Base-by-base conservation (phyloP, 768 basidiomycete species). In the Boletus edulis region DNA sequence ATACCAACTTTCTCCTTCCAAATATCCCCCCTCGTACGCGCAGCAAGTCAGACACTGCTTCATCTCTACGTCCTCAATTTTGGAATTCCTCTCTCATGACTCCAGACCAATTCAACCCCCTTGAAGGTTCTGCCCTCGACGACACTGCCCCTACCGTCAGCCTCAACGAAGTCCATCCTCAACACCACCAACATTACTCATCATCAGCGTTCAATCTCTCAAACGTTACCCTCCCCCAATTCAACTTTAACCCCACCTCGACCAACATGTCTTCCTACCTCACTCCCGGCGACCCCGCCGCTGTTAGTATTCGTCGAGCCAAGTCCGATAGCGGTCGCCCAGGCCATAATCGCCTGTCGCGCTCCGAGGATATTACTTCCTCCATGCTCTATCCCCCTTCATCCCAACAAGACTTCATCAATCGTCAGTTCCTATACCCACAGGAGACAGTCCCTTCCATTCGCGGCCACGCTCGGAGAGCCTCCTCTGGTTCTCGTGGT, bases 341-440 rank as follows among this genome's bases (percentile, higher is more conserved):
- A n/a, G 67, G 68, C 9, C 79, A 81, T 49, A 73, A 76, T 60
- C 75, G 86, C 15, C 75, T 76, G 18, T 80, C 79, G 32, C 82
- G 84, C 57, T 84, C 82, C 39, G 87, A 89, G 67, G 88, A 88
- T 62, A 73, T 86, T 39, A 69, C 71, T 11, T 62, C 69, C 14
- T 69, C 65, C 7, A 2, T 64, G 0, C 0, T 69, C 32, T 73
- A 64, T 32, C 72, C 72, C 22, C 69, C 75, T 14, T 70, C 67
- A 12, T 67, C 75, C 46, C 75, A 78, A 38, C 72, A 73, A 50
- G 76, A 78, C 12, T 76, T 78, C 66, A 72, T 80, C 55, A 67
- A 66, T 48, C 70, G 67, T 38, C 77, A 78, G 50, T 79, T 66
- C 68, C 69, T 80, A 39, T 74, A 77, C 54, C 77, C 77, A 31